Evolutionary conservation across 345 rosid genomes (phyloP), one percentile per base, ranked within the genome.

Genomic region (Combretum micranthum): DNA sequence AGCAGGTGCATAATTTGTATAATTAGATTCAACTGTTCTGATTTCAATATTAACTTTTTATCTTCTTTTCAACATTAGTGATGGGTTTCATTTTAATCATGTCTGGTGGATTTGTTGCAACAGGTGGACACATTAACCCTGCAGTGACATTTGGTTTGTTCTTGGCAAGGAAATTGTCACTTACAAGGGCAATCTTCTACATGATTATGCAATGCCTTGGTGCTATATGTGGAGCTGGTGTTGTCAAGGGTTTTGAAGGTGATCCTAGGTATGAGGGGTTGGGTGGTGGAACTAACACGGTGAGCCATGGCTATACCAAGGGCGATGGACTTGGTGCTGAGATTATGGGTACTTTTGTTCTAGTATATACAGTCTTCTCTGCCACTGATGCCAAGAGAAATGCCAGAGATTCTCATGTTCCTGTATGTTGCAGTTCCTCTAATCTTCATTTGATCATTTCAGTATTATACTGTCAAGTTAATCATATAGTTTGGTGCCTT

Each of bases 301-400:
- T 64, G 46, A 42, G 3, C 20, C 18, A 13, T 15, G 74, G 74
- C 32, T 70, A 70, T 61, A 70, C 69, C 65, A 64, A 60, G 53
- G 74, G 74, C 8, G 69, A 58, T 43, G 69, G 64, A 22, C 69
- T 65, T 17, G 69, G 69, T 20, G 69, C 69, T 2, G 69, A 65
- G 69, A 65, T 65, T 20, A 17, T 65, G 16, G 69, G 69, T 44
- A 64, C 69, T 7, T 64, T 64, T 55, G 62, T 64, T 50, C 69
- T 64, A 8, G 69, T 64, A 37, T 64, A 64, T 75, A 76, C 81
- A 42, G 81, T 77, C 65, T 78, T 78, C 83, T 78, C 71, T 16
- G 69, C 69, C 55, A 65, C 69, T 12, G 69, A 65, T 20, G 69
- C 69, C 53, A 79, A 79, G 72, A 67, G 83, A 63, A 72, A 65